A percentile compares a stretch with the other conserved stretches of the same genome.
Conservation (phyloP, 1,284 basidiomycete species). For the Crocinoboletus sp. region DNA sequence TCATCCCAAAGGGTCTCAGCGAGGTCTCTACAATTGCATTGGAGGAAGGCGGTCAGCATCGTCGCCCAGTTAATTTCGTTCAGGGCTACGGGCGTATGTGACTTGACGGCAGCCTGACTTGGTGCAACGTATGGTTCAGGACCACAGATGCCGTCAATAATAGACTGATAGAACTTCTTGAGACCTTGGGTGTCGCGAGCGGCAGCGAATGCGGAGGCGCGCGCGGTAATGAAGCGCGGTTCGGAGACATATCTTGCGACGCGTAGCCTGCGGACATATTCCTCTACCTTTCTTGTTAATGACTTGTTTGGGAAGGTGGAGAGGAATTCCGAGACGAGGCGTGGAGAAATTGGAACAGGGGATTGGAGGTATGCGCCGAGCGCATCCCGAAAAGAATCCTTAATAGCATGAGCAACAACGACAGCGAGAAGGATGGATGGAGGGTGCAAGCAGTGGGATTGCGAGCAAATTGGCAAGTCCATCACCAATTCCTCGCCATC, state of each 20-base stretch:
- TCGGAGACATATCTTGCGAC: conserved; percentile 48
- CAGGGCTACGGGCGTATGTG: conserved; percentile 44
- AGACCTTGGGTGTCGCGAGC: conserved; percentile 33
- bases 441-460: conserved; percentile 17
- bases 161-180: conserved; percentile 42
- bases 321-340: conserved; percentile 36
- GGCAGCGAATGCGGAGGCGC: conserved; percentile 43
- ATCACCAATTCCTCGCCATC: conserved; percentile 19
- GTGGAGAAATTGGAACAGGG: conserved; percentile 34
- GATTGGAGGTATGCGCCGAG: conserved; percentile 40
- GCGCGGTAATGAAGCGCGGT: conserved; percentile 45
- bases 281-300: conserved; percentile 37
- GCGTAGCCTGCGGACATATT: conserved; percentile 44
- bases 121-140: conserved; percentile 44
- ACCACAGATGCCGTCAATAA: conserved; percentile 48
- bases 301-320: conserved; percentile 33
- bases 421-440: conserved; percentile 46
- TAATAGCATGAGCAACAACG: conserved; percentile 55
- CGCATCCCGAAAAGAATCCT: conserved; percentile 49
- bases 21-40: conserved; percentile 46
- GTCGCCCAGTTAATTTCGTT: conserved; percentile 55
- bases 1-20: conserved; percentile 63
- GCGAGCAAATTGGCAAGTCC: conserved; percentile 17
- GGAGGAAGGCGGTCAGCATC: conserved; percentile 59
- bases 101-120: conserved; percentile 32